phyloP scores from a whole-genome alignment of 441 rosid species.

The Breynia disticha region DNA sequence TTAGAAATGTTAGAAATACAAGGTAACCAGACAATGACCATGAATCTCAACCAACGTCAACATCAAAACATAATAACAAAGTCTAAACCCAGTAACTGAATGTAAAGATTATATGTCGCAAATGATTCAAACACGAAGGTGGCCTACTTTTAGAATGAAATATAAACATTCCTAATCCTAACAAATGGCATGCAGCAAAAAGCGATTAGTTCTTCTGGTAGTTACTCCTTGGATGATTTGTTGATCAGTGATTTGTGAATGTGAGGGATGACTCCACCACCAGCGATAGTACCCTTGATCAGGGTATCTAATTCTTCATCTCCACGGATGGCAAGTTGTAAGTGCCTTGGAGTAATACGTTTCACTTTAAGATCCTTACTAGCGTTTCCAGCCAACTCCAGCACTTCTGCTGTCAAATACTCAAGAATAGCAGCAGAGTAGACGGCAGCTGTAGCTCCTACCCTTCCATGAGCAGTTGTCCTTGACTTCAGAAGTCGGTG shows the following conservation, averaged over 20 bases:
- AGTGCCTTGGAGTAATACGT: conserved; percentile 17
- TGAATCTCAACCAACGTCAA: too few relatives aligned
- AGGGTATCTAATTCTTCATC: conserved; percentile 18
- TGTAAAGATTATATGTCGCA: too few relatives aligned
- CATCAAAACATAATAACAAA: too few relatives aligned
- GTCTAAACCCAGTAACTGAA: too few relatives aligned
- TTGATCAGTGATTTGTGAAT: conserved; percentile 16
- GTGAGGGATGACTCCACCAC: conserved; percentile 18
- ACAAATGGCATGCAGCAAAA: not conserved
- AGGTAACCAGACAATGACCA: too few relatives aligned
- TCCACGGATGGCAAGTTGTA: conserved; percentile 19
- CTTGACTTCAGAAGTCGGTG: conserved; percentile 14
- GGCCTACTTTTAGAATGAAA: not conserved
- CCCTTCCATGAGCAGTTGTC: conserved; percentile 16
- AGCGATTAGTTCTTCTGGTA: not conserved
- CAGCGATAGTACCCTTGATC: conserved; percentile 14
- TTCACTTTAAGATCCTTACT: conserved; percentile 19
- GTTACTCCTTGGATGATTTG: conserved; percentile 15
- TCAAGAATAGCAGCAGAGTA: conserved; percentile 18
- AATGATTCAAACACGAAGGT: too few relatives aligned
- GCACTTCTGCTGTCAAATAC: conserved; percentile 17
- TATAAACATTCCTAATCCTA: not conserved
- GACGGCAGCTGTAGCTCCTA: conserved; percentile 20
- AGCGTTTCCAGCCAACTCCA: conserved; percentile 18
- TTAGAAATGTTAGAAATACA: too few relatives aligned